Evolutionary conservation across 2,329 filamentous ascomycete species (phyloP).

Genomic region (Alternaria angustiovoidea): DNA sequence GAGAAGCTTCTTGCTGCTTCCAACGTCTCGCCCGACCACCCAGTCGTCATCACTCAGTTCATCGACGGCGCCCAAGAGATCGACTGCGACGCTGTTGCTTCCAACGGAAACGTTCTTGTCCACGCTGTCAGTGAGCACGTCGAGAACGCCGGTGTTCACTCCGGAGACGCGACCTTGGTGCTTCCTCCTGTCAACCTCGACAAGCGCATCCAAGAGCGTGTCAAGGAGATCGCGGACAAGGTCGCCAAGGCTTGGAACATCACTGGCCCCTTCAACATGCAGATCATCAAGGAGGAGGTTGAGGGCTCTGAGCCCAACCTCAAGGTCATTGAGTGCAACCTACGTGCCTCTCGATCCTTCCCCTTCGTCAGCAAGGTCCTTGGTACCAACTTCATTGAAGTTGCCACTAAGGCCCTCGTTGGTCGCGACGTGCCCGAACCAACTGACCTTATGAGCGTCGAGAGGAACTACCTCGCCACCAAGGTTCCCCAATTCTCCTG

Average conservation of each 20-base stretch:
- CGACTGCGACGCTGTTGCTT: slow-evolving; percentile 92
- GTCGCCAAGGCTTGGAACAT: slow-evolving; percentile 97
- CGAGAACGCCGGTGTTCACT: slow-evolving; percentile 97
- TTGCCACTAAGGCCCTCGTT: slow-evolving; percentile 90
- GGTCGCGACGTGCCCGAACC: slow-evolving; percentile 85
- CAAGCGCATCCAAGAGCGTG: slow-evolving; percentile 76
- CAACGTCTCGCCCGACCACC: slow-evolving; percentile 92
- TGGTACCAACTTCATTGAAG: slow-evolving; percentile 94
- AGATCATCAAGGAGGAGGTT: slow-evolving; percentile 92
- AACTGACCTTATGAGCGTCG: slow-evolving; percentile 84
- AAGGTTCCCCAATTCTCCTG: slow-evolving; percentile 99
- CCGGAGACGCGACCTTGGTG: slow-evolving; percentile 93
- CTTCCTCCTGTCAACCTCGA: slow-evolving; percentile 86
- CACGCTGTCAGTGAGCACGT: slow-evolving; percentile 96
- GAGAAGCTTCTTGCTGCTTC: slow-evolving; percentile 92
- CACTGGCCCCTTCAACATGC: slow-evolving; percentile 99
- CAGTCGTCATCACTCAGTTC: slow-evolving; percentile 97
- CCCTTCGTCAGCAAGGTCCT: slow-evolving; percentile 98
- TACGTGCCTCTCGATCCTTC: slow-evolving; percentile 96
- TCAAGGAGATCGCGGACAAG: slow-evolving; percentile 96
- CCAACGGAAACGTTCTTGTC: slow-evolving; percentile 82
- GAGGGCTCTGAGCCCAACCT: slow-evolving; percentile 78
- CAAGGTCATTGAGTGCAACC: slow-evolving; percentile 98
- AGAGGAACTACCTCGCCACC: slow-evolving; percentile 92
- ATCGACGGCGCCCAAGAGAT: slow-evolving; percentile 97